Conservation (phyloP, 2,329 filamentous ascomycete genomes). For the Stagonosporopsis tanaceti region DNA sequence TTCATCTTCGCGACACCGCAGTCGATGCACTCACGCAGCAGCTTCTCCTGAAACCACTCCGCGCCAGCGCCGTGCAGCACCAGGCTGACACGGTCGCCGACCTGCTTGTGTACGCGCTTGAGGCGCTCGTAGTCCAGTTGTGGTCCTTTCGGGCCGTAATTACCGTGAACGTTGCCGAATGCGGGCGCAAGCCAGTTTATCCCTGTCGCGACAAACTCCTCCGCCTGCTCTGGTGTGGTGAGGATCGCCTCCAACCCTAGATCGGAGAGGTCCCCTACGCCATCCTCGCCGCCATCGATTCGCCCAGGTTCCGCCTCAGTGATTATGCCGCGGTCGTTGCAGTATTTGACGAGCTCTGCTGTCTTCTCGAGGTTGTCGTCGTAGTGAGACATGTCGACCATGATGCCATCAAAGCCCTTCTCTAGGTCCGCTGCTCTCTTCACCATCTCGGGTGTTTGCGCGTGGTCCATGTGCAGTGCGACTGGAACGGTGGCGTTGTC, state of each 20-base stretch:
- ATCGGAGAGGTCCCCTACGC: conserved; percentile 72
- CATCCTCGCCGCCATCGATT: conserved; percentile 78
- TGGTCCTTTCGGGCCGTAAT: conserved; percentile 72
- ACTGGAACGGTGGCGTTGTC: conserved; percentile 61
- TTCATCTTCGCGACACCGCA: conserved; percentile 65
- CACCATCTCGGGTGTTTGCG: conserved; percentile 69
- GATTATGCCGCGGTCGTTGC: conserved; percentile 70
- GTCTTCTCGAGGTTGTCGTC: conserved; percentile 73
- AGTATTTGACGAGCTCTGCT: conserved; percentile 68
- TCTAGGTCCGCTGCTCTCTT: conserved; percentile 63
- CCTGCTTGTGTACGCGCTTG: conserved; percentile 57
- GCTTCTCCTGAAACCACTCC: conserved; percentile 59
- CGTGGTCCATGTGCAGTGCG: conserved; percentile 72
- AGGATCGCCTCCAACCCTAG: conserved; percentile 64
- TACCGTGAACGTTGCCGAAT: conserved; percentile 79
- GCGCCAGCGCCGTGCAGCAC: conserved; percentile 68
- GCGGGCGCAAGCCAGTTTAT: conserved; percentile 79
- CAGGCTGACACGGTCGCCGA: conserved; percentile 59
- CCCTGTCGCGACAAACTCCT: conserved; percentile 74
- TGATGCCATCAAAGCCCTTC: conserved; percentile 45
- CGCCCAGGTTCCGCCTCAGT: conserved; percentile 76
- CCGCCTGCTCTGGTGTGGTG: conserved; percentile 73
- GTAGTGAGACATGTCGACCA: conserved; percentile 76
- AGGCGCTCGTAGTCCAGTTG: conserved; percentile 47
- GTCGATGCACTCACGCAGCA: conserved; percentile 63